Conservation (phyloP, 169 alveolate genomes). For the Eimeria falciformis region DNA sequence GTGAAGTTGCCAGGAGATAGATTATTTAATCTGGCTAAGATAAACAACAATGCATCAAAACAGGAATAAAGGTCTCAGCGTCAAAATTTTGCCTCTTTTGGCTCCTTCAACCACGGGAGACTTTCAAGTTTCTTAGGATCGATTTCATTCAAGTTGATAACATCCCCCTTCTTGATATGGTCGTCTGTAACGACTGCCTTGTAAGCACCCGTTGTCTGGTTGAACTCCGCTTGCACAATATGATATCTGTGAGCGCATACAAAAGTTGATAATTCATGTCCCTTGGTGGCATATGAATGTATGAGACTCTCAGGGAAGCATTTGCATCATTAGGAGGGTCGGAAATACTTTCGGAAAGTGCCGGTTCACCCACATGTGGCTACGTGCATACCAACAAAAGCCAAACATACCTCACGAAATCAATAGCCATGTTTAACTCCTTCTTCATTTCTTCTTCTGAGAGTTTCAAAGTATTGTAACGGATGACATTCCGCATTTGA, state of each 20-base stretch:
- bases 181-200: conserved; percentile 66
- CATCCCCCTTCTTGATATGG: conserved; percentile 72
- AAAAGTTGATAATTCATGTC: neutral
- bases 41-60: too few species aligned
- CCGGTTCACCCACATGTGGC: neutral
- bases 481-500: conserved; percentile 42
- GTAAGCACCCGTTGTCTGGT: conserved; percentile 68
- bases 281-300: neutral
- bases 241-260: neutral
- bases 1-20: too few species aligned
- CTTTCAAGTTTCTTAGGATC: conserved; percentile 35
- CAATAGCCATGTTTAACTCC: conserved; percentile 67
- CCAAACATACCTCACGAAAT: conserved; percentile 58
- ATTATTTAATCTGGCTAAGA: too few species aligned
- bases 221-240: conserved; percentile 77
- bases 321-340: neutral
- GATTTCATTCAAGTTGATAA: conserved; percentile 45
- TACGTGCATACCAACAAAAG: neutral
- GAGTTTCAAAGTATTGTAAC: conserved; percentile 33
- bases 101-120: conserved; percentile 40
- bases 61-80: neutral
- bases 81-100: neutral
- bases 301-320: neutral
- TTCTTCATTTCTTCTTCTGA: neutral
- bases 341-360: neutral